These are phyloP conservation scores for Ceriops decandra DNA, from an alignment of 345 rosid species.

Conservation along the genomic window DNA sequence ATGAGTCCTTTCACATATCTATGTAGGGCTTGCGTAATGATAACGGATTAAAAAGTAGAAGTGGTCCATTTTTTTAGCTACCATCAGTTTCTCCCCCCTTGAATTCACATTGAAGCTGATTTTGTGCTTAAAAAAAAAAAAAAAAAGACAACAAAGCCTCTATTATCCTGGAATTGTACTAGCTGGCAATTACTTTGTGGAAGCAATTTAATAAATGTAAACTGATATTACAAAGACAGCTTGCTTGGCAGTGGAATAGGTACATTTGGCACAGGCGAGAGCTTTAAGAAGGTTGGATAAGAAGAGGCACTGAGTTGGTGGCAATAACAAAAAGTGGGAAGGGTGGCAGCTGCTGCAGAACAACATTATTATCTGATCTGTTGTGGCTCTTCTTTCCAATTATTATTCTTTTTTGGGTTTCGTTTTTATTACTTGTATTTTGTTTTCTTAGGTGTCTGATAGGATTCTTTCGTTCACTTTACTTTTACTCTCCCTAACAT, in stretches of 20 bases:
- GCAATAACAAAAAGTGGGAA: conserved; percentile 22
- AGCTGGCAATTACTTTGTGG: not conserved
- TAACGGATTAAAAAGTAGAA: too few relatives aligned
- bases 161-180: too few relatives aligned
- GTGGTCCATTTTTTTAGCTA: too few relatives aligned
- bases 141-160: too few relatives aligned
- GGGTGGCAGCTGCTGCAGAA: conserved; percentile 41
- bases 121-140: too few relatives aligned
- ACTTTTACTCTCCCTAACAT: conserved; percentile 24
- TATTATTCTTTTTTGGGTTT: not conserved
- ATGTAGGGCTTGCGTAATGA: too few relatives aligned
- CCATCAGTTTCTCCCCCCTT: too few relatives aligned
- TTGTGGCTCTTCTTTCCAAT: conserved; percentile 30
- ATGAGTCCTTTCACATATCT: too few relatives aligned
- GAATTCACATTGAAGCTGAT: too few relatives aligned
- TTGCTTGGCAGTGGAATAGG: conserved; percentile 69
- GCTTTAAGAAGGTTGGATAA: conserved; percentile 33
- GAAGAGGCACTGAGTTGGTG: conserved; percentile 24
- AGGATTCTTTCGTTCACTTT: conserved; percentile 44
- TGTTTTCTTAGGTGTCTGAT: conserved; percentile 29
- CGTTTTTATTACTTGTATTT: conserved; percentile 15
- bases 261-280: conserved; percentile 31
- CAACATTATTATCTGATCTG: conserved; percentile 52
- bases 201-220: conserved; percentile 8
- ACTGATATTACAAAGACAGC: conserved; percentile 59